Base-by-base conservation (phyloP, 306 rosid genomes). In the Rosa multiflora region DNA sequence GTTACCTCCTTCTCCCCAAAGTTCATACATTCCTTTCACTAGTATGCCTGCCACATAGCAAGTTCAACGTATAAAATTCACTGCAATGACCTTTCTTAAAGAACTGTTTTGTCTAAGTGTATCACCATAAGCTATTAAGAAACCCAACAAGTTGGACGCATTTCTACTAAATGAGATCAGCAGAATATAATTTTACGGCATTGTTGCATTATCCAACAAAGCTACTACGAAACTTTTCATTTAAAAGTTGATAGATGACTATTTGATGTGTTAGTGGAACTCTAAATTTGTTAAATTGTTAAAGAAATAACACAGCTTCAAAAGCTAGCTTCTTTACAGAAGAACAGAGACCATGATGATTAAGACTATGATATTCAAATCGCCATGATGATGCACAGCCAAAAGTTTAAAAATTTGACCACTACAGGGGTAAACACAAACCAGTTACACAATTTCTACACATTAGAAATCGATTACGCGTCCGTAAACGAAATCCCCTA, bases 11-110 rank as follows among this genome's bases (percentile, higher is more conserved):
- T 91, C 98, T 46, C 97, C 99, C 98, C 98, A 92, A 14, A 92
- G 84, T 77, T 95, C 99, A 83, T 92, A 95, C 89, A 95, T 88
- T 64, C 99, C 99, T 88, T 91, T 95, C 81, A 92, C 96, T 53
- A 95, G 93, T 87, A 95, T 92, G 72, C 98, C 99, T 95, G 47
- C 78, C 80, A 67, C 15, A 75, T 44, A 44, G 8, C 78, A 75
- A 23, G 37, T 62, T 18, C 18, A 44, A 17, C 32, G 17, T 5
- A 17, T 15, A 46, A 43, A 73, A 23, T 40, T 8, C 47, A 56
- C 40, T 20, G 37, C 40, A 40, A 56, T 15, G 8, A 40, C 23
- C 40, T 49, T 8, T 17, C 29, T 32, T 5, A 35, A 1, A 51
- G 13, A 17, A 67, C 48, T 18, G 6, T 39, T 7, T 40, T 35